Evolutionary conservation across 352 stramenopile genomes (phyloP).

Genomic region (Chrysophaeum taylorii): DNA sequence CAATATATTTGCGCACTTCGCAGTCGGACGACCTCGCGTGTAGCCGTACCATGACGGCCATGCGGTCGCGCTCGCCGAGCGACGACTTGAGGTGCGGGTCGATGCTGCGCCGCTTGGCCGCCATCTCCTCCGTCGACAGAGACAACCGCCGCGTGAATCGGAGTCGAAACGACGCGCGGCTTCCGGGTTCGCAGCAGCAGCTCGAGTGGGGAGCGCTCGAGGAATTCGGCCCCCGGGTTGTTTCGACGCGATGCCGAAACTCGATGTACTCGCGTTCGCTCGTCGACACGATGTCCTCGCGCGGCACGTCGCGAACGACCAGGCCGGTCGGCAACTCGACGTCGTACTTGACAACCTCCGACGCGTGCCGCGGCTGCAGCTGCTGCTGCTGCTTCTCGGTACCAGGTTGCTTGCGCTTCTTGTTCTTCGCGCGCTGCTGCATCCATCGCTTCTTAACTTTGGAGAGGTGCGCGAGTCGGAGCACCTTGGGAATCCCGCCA

Average conservation of each 20-base stretch:
- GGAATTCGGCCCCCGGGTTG: not conserved
- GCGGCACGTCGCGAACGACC: not conserved
- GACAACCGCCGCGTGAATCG: not conserved
- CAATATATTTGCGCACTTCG: not conserved
- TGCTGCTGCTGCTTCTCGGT: no score
- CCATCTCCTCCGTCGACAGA: not conserved
- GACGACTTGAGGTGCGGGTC: not conserved
- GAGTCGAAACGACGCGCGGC: not conserved
- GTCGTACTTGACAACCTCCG: not conserved
- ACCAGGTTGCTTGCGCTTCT: no score
- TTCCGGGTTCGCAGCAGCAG: not conserved
- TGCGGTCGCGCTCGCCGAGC: not conserved
- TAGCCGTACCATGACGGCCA: not conserved
- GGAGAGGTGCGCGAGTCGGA: no score
- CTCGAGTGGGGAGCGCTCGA: not conserved
- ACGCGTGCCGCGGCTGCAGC: no score
- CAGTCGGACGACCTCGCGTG: not conserved
- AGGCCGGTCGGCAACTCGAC: not conserved
- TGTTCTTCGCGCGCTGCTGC: no score
- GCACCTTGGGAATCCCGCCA: no score
- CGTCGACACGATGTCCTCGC: not conserved
- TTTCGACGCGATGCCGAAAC: no score
- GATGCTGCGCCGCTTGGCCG: not conserved
- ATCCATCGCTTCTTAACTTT: no score
- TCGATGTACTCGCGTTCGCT: not conserved